A percentile compares a stretch with the other conserved stretches of the same genome.
Evolutionary conservation across 179 eudicot species (phyloP).

Genomic region (Silene coronaria): DNA sequence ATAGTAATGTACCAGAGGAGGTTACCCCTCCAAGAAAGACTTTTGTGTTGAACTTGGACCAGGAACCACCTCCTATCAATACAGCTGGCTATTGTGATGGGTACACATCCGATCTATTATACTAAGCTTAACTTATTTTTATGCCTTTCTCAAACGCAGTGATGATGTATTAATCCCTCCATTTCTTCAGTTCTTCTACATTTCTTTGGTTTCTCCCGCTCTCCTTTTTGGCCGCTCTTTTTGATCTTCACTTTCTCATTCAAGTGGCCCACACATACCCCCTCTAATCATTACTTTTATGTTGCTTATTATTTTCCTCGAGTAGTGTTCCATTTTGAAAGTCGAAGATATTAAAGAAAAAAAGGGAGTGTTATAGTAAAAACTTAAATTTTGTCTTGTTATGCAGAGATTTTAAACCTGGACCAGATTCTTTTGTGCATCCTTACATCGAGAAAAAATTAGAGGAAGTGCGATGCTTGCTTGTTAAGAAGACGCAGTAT

Average conservation of each 20-base stretch:
- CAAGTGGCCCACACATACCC: too few relatives aligned
- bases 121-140: background rate
- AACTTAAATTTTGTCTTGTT: slow-evolving; percentile 5
- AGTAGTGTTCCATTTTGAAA: too few relatives aligned
- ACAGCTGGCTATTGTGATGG: slow-evolving; percentile 18
- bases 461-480: slow-evolving; percentile 35
- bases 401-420: slow-evolving; percentile 46
- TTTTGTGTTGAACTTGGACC: slow-evolving; percentile 29
- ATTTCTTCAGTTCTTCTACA: too few relatives aligned
- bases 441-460: slow-evolving; percentile 48
- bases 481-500: slow-evolving; percentile 16
- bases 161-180: background rate
- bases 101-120: slow-evolving; percentile 21
- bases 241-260: too few relatives aligned
- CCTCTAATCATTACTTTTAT: too few relatives aligned
- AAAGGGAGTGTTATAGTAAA: background rate
- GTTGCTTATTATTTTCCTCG: too few relatives aligned
- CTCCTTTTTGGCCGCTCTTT: too few relatives aligned
- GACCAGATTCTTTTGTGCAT: slow-evolving; percentile 46
- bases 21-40: slow-evolving; percentile 29
- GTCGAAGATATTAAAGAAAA: too few relatives aligned
- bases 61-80: slow-evolving; percentile 30
- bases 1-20: slow-evolving; percentile 32
- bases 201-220: too few relatives aligned
- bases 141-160: background rate